Percentiles rank a stretch among this genome's conserved stretches.
These are phyloP conservation scores for Symmetrospora coprosmae DNA, from an alignment of 768 basidiomycete species.

Conservation along the genomic window DNA sequence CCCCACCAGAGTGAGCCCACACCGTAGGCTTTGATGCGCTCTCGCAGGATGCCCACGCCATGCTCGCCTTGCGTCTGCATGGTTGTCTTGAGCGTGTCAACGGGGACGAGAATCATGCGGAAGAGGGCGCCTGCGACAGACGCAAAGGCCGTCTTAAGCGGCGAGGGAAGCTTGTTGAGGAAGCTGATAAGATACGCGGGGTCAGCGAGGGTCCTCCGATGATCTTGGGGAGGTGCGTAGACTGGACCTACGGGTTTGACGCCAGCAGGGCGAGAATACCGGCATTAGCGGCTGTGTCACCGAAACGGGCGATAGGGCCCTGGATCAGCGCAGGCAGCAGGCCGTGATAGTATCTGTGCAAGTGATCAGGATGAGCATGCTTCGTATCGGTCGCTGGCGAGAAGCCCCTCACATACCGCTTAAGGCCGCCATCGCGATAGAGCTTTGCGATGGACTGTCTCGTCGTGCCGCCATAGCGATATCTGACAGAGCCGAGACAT, in stretches of 20 bases:
- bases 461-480: slow-evolving; percentile 57
- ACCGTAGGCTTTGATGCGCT: slow-evolving; percentile 44
- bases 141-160: slow-evolving; percentile 65
- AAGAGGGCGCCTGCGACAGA: slow-evolving; percentile 66
- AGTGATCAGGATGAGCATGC: background rate
- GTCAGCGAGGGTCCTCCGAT: background rate
- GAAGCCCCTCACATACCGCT: slow-evolving; percentile 63
- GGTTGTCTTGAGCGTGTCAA: slow-evolving; percentile 85
- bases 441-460: background rate
- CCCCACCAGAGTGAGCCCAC: slow-evolving; percentile 29
- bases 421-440: slow-evolving; percentile 34
- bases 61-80: slow-evolving; percentile 73
- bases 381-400: background rate
- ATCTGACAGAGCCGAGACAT: no score
- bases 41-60: slow-evolving; percentile 53
- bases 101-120: slow-evolving; percentile 77
- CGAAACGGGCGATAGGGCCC: slow-evolving; percentile 55
- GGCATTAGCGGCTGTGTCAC: slow-evolving; percentile 86
- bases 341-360: slow-evolving; percentile 70
- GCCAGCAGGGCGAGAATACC: slow-evolving; percentile 75
- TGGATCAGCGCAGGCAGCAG: slow-evolving; percentile 71
- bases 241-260: slow-evolving; percentile 44
- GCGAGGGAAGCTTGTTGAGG: slow-evolving; percentile 49
- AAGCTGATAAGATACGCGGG: no score
- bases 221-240: no score